Conservation (phyloP, 2,329 filamentous ascomycete genomes). For the Exophiala phaeomuriformis region DNA sequence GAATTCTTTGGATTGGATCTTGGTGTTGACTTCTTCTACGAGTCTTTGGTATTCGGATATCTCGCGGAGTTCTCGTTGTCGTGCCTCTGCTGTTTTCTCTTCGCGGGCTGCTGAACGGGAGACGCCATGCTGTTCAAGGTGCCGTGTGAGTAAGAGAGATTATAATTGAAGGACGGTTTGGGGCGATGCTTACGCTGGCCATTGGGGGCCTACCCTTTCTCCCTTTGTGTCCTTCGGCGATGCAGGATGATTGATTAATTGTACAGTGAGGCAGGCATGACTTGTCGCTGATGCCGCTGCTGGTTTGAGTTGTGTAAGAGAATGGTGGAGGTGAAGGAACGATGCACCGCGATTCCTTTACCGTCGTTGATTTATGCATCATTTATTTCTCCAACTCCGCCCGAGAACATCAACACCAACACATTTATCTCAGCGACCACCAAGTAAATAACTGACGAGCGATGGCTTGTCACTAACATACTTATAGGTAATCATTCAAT, state of each 20-base stretch:
- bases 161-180: neutral
- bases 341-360: neutral
- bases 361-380: neutral
- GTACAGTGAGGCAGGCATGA: neutral
- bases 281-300: neutral
- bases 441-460: constrained; percentile 7
- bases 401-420: neutral
- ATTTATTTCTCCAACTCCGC: neutral
- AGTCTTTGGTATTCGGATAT: constrained; percentile 69
- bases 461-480: constrained; percentile 21
- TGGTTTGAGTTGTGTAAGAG: neutral
- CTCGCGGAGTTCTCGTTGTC: constrained; percentile 63
- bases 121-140: constrained; percentile 64
- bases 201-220: constrained; percentile 2
- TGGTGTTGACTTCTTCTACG: constrained; percentile 59
- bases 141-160: neutral
- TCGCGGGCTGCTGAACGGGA: constrained; percentile 56
- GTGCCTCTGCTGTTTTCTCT: constrained; percentile 61
- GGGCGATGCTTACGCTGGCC: constrained; percentile 22
- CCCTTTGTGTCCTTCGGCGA: neutral
- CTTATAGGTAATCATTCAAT: constrained; percentile 3
- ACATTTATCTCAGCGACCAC: constrained; percentile 1
- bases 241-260: neutral
- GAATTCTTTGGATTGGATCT: constrained; percentile 46
- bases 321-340: constrained; percentile 4